phyloP scores from a whole-genome alignment of 805 yeast species.

The Metschnikowia gruessii region DNA sequence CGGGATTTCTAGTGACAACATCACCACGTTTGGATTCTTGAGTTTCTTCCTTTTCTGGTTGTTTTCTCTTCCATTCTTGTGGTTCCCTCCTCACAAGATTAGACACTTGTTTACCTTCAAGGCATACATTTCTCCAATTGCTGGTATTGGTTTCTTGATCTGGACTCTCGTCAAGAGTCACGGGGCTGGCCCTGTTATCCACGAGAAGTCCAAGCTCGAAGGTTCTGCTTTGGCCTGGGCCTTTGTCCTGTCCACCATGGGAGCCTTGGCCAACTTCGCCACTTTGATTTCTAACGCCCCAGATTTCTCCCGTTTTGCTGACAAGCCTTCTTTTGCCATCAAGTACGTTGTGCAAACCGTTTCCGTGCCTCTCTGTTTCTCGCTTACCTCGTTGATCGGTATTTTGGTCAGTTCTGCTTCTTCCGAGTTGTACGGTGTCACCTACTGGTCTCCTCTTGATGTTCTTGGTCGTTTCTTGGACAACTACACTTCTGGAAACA shows the following conservation, averaged over 20 bases:
- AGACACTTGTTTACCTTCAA: slow-evolving; percentile 83
- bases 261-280: slow-evolving; percentile 80
- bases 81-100: slow-evolving; percentile 77
- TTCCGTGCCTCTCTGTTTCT: slow-evolving; percentile 74
- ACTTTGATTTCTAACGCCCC: slow-evolving; percentile 88
- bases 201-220: slow-evolving; percentile 47
- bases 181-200: slow-evolving; percentile 74
- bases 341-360: slow-evolving; percentile 46
- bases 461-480: slow-evolving; percentile 61
- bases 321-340: slow-evolving; percentile 38
- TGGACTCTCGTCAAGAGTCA: slow-evolving; percentile 82
- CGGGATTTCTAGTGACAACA: slow-evolving; percentile 54
- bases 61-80: slow-evolving; percentile 72
- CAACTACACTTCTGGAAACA: slow-evolving; percentile 50
- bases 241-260: slow-evolving; percentile 74
- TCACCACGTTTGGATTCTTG: slow-evolving; percentile 70
- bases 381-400: slow-evolving; percentile 80
- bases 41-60: slow-evolving; percentile 82
- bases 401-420: slow-evolving; percentile 82
- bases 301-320: slow-evolving; percentile 83
- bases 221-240: slow-evolving; percentile 79
- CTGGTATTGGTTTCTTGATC: slow-evolving; percentile 76
- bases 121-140: slow-evolving; percentile 74
- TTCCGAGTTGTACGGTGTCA: slow-evolving; percentile 58
- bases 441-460: slow-evolving; percentile 84